Conservation (phyloP, 2,329 filamentous ascomycete species). For the Botrytis fabae region DNA sequence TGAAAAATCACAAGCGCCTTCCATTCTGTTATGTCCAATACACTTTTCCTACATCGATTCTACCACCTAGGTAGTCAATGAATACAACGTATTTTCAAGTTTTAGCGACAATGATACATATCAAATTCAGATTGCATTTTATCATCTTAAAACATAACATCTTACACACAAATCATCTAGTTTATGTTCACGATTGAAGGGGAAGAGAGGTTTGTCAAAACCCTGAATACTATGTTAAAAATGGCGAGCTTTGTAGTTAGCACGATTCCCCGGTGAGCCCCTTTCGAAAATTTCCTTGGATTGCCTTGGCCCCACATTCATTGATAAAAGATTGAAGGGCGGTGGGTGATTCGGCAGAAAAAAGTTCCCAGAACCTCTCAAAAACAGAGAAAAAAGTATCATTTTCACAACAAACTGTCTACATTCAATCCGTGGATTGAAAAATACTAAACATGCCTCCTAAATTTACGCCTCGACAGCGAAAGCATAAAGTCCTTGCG, state of each 20-base stretch:
- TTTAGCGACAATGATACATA: background rate
- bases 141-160: background rate
- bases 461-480: constrained; percentile 62
- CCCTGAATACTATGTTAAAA: background rate
- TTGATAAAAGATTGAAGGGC: background rate
- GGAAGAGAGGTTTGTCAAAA: too few species aligned
- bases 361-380: constrained; percentile 21
- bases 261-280: background rate
- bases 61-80: background rate
- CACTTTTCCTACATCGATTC: background rate
- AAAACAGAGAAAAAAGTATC: background rate
- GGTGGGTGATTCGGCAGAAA: constrained; percentile 21
- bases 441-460: constrained; percentile 29
- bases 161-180: background rate
- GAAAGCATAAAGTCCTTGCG: constrained; percentile 69
- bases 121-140: background rate
- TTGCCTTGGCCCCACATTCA: constrained; percentile 2
- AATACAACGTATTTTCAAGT: background rate
- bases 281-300: background rate
- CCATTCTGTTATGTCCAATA: background rate
- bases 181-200: too few species aligned
- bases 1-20: background rate
- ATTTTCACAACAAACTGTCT: background rate
- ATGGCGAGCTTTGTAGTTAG: background rate
- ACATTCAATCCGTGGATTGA: background rate